Evolutionary conservation across 2,329 filamentous ascomycete species (phyloP).

Genomic region (Calonectria montana): DNA sequence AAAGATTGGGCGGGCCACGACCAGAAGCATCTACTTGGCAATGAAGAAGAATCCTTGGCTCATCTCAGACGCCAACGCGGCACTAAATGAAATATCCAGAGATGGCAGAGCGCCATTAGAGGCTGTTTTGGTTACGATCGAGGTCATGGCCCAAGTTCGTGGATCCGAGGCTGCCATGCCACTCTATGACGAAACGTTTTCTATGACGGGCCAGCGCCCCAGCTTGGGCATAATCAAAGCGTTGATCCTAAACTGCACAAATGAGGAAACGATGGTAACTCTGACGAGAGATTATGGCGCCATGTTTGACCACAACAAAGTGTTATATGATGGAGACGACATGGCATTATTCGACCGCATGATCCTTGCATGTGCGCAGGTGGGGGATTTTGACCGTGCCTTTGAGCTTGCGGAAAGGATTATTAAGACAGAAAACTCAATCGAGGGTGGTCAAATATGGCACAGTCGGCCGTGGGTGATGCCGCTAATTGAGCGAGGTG

Average conservation of each 20-base stretch:
- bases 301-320: conserved; percentile 27
- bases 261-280: conserved; percentile 36
- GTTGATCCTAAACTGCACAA: conserved; percentile 45
- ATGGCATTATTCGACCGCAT: conserved; percentile 39
- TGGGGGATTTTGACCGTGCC: conserved; percentile 48
- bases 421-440: conserved; percentile 8
- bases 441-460: conserved; percentile 14
- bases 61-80: conserved; percentile 63
- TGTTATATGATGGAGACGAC: conserved; percentile 25
- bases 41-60: conserved; percentile 61
- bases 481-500: conserved; percentile 42
- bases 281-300: conserved; percentile 47
- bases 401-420: conserved; percentile 44
- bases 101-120: conserved; percentile 52
- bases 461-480: conserved; percentile 41
- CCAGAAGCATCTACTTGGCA: conserved; percentile 69
- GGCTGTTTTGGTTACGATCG: conserved; percentile 48
- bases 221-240: conserved; percentile 42
- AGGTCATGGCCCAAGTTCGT: conserved; percentile 44
- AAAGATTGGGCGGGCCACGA: conserved; percentile 69
- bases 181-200: conserved; percentile 45
- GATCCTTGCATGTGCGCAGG: conserved; percentile 44
- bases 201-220: conserved; percentile 44
- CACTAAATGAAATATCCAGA: conserved; percentile 65
- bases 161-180: conserved; percentile 47